Conservation (phyloP, 2,329 filamentous ascomycete genomes). For the Tolypocladium amazonense region DNA sequence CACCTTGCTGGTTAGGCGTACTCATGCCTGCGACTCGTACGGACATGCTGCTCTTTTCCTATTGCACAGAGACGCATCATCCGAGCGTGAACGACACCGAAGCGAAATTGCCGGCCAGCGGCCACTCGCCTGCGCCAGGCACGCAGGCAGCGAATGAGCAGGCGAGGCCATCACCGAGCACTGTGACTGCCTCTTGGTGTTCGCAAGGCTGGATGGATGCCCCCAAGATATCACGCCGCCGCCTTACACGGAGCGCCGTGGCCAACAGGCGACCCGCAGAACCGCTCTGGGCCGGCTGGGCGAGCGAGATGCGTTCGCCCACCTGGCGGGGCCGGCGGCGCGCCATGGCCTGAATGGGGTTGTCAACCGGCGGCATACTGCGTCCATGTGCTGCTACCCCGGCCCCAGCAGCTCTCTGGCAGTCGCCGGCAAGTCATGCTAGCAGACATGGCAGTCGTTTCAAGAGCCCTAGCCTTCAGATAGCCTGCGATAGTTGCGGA, state of each 20-base stretch:
- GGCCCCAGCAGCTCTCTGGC: background rate
- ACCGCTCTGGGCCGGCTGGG: background rate
- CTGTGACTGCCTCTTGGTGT: background rate
- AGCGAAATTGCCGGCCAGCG: background rate
- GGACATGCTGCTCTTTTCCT: background rate
- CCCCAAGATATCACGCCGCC: background rate
- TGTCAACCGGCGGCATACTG: background rate
- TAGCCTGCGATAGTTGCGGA: background rate
- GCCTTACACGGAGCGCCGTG: background rate
- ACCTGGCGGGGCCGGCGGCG: background rate
- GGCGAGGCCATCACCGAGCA: background rate
- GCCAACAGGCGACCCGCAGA: background rate
- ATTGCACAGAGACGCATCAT: background rate
- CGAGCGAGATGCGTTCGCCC: slow-evolving; percentile 1
- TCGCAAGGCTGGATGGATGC: too few relatives aligned
- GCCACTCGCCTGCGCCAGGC: background rate
- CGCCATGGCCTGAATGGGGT: background rate
- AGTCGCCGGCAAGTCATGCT: background rate
- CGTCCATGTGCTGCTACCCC: background rate
- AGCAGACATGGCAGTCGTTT: background rate
- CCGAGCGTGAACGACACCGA: background rate
- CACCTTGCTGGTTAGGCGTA: background rate
- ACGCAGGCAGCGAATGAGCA: background rate
- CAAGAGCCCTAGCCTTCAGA: background rate
- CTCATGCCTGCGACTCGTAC: background rate